These are phyloP conservation scores for Hebeloma cylindrosporum DNA, from an alignment of 768 basidiomycete genomes.

Conservation along the genomic window DNA sequence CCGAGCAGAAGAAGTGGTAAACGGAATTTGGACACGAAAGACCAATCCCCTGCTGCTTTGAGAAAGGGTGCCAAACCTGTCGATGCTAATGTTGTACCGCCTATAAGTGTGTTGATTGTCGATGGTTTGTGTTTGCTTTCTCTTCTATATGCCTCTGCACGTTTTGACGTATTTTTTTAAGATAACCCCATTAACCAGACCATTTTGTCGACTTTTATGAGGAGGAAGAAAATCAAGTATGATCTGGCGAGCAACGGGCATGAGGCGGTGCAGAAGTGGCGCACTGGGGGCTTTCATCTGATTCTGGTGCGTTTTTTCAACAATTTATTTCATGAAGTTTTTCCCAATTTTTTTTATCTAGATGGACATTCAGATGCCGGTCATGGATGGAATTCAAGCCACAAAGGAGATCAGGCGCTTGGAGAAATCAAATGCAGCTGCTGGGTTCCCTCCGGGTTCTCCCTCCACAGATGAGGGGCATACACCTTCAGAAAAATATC, in stretches of 20 bases:
- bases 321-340: conserved; percentile 10
- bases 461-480: conserved; percentile 53
- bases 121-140: conserved; percentile 62
- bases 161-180: too few species aligned
- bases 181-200: conserved; percentile 99
- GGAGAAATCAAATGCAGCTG: conserved; percentile 66
- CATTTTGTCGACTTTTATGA: conserved; percentile 96
- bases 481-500: conserved; percentile 56
- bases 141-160: too few species aligned
- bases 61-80: conserved; percentile 49
- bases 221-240: conserved; percentile 92
- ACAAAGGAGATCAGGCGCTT: conserved; percentile 92
- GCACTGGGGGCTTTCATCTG: conserved; percentile 88
- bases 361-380: conserved; percentile 99
- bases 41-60: conserved; percentile 29
- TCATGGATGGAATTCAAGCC: conserved; percentile 97
- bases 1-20: conserved; percentile 24
- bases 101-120: conserved; percentile 96
- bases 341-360: conserved; percentile 28
- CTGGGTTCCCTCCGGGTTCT: conserved; percentile 68
- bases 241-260: conserved; percentile 93
- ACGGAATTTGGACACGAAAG: conserved; percentile 24
- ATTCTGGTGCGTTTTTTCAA: conserved; percentile 69
- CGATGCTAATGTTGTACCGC: conserved; percentile 77
- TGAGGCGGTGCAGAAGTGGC: conserved; percentile 96